These are phyloP conservation scores for Clathrus columnatus DNA, from an alignment of 768 basidiomycete genomes.

Conservation along the genomic window DNA sequence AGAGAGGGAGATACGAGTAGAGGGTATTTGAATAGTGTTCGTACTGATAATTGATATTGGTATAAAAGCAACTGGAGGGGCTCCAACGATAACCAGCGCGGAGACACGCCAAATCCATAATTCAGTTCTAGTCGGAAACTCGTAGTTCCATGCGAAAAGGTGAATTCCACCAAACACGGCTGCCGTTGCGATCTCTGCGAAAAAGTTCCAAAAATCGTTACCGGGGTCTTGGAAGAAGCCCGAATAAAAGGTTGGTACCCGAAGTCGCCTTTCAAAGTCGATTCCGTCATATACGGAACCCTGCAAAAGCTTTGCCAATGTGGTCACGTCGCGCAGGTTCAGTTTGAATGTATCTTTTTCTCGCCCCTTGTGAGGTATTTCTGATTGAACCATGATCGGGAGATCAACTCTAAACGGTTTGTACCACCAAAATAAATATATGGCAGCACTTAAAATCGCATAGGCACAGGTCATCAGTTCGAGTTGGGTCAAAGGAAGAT, in stretches of 20 bases:
- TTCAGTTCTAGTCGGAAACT: conserved; percentile 19
- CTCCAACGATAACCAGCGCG: conserved; percentile 14
- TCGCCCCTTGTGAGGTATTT: not conserved
- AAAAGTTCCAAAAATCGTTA: conserved; percentile 21
- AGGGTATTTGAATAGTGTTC: not conserved
- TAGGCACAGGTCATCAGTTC: not conserved
- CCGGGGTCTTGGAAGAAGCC: conserved; percentile 2
- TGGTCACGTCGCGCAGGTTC: not conserved
- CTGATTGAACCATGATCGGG: conserved; percentile 12
- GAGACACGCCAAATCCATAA: conserved; percentile 20
- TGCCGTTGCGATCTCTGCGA: conserved; percentile 25
- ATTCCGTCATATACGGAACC: not conserved
- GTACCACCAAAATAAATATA: conserved; percentile 1
- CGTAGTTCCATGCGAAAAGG: too few relatives aligned
- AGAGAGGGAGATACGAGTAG: not conserved
- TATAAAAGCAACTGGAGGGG: too few relatives aligned
- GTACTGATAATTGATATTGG: not conserved
- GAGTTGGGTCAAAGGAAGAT: conserved; percentile 7
- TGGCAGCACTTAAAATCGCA: not conserved
- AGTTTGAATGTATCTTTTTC: not conserved
- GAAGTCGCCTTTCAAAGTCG: not conserved
- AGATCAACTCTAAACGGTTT: not conserved
- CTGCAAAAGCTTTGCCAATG: not conserved
- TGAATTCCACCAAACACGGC: too few relatives aligned
- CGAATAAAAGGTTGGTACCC: not conserved